Evolutionary conservation across 2,329 filamentous ascomycete genomes (phyloP), one percentile per base, ranked within the genome.

Genomic region (Monosporascus ibericus): DNA sequence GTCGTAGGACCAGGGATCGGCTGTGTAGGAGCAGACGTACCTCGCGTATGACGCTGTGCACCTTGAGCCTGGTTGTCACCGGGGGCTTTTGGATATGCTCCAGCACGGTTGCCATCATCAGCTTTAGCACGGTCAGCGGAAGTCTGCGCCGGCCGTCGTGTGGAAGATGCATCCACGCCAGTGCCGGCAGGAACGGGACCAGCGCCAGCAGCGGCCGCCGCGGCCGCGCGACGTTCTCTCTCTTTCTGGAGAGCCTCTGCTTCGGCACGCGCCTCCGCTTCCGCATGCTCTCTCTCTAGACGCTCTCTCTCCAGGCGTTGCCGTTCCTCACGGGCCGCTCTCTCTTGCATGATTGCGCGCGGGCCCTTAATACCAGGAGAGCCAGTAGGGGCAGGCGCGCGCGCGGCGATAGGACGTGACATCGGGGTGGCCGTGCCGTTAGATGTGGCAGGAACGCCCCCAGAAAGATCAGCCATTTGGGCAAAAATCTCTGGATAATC

Each of bases 301-400:
- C 66, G 74, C 72, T 67, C 70, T 72, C 60, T 60, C 54, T 84
- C 80, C 64, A 85, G 85, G 60, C 81, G 79, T 57, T 83, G 80
- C 53, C 86, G 76, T 25, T 86, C 82, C 69, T 95, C 90, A 56
- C 92, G 81, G 58, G 88, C 88, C 51, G 82, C 80, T 52, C 92
- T 85, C 67, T 92, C 86, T 70, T 89, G 85, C 92, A 96, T 95
- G 63, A 97, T 92, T 73, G 92, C 88, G 58, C 88, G 85, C 17
- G 92, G 92, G 37, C 91, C 92, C 60, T 87, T 83, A 55, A 96
- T 88, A 25, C 87, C 85, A 54, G 80, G 80, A 15, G 80, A 82
- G 59, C 77, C 75, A 25, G 76, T 76, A 50, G 78, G 77, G 20
- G 76, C 76, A 50, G 78, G 77, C 20, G 71, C 70, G 36, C 80